Evolutionary conservation across 331 rosid genomes (phyloP), one percentile per base, ranked within the genome.

Genomic region (Erythrophleum ivorense): DNA sequence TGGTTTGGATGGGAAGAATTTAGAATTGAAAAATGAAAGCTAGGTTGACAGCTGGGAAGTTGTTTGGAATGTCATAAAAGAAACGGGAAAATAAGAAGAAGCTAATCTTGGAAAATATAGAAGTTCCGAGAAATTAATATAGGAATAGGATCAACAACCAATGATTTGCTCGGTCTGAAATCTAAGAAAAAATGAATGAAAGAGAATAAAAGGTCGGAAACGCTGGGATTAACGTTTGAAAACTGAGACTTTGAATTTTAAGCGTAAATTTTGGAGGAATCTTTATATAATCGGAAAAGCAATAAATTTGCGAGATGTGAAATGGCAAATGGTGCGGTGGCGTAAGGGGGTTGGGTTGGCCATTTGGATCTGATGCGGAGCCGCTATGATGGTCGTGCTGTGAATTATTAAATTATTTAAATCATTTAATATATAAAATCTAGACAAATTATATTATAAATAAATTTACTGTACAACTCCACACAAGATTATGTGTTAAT

Each of bases 61-160:
- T 41, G 65, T 38, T 77, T 62, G 78, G 54, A 48, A n/a, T 62
- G 79, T 64, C 53, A 8, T 21, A 62, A 53, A 49, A 70, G 34
- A 49, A 49, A n/a, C 38, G 29, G 3, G 43, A 48, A 62, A 34
- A 12, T 10, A 0, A 50, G 45, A 63, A 38, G 75, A 5, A 38
- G 67, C 24, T 12, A 72, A 49, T 21, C 55, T 8, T 10, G 6
- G 45, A 19, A 77, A 36, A 36, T 36, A 36, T 36, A 58, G 12
- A 13, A 10, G 12, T 48, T 14, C 5, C 71, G 3, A 18, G 2
- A 15, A 43, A 70, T 12, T 19, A 13, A 4, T 5, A 31, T 9
- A 4, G n/a, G 6, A 19, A 21, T 21, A 43, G 15, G 9, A 45
- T 38, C 18, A 16, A 12, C 11, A 31, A 24, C 57, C n/a, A 19